Evolutionary conservation across 2,329 filamentous ascomycete genomes (phyloP).

Genomic region (Talaromyces sp.): DNA sequence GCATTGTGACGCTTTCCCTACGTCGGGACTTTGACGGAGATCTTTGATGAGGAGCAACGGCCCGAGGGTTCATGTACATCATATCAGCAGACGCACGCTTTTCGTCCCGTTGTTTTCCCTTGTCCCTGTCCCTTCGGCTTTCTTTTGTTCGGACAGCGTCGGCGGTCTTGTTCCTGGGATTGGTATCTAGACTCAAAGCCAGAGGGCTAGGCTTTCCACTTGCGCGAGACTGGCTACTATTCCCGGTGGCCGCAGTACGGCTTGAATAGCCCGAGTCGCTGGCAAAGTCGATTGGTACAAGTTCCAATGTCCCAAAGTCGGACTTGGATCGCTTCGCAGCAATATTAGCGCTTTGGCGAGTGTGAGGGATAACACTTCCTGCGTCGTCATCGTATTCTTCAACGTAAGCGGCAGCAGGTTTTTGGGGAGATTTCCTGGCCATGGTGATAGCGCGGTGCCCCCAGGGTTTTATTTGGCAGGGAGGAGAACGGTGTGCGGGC

Average conservation of each 20-base stretch:
- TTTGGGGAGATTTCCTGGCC: conserved; percentile 32
- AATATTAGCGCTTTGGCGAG: conserved; percentile 48
- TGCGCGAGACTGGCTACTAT: conserved; percentile 47
- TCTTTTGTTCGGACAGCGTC: conserved; percentile 22
- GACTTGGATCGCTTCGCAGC: conserved; percentile 45
- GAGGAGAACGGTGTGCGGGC: conserved; percentile 1
- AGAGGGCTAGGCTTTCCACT: conserved; percentile 35
- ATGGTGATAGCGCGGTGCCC: conserved; percentile 22
- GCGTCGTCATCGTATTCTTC: conserved; percentile 47
- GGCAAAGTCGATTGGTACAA: conserved; percentile 42
- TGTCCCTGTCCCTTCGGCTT: conserved; percentile 31
- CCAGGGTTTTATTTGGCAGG: conserved; percentile 10
- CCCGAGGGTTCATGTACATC: conserved; percentile 30
- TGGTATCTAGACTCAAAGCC: conserved; percentile 34
- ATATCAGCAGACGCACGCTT: conserved; percentile 28
- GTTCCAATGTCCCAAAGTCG: conserved; percentile 32
- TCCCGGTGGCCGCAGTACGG: conserved; percentile 51
- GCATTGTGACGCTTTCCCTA: conserved; percentile 26
- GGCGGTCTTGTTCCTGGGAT: conserved; percentile 19
- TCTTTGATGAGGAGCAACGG: conserved; percentile 25
- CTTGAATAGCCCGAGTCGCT: conserved; percentile 62
- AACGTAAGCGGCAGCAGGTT: conserved; percentile 34
- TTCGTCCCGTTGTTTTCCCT: conserved; percentile 24
- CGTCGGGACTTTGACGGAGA: conserved; percentile 31
- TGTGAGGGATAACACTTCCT: conserved; percentile 41